These are phyloP conservation scores for Perkinsus marinus DNA, from an alignment of 169 alveolate species.

Conservation along the genomic window DNA sequence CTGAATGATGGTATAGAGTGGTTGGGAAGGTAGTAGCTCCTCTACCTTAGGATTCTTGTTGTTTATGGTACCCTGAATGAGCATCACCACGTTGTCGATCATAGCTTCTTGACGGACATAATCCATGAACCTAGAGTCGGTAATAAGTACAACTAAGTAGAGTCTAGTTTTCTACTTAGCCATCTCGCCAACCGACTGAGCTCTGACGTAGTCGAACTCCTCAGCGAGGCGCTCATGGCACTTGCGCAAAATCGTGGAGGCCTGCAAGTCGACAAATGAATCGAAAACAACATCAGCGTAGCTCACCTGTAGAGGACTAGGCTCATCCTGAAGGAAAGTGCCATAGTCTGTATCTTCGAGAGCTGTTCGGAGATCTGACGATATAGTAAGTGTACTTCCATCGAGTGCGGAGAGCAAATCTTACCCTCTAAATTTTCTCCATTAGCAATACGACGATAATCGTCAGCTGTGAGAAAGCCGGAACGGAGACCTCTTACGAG, in stretches of 20 bases:
- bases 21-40: conserved; percentile 16
- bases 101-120: conserved; percentile 71
- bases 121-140: conserved; percentile 32
- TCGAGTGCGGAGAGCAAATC: background rate
- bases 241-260: conserved; percentile 64
- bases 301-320: conserved; percentile 69
- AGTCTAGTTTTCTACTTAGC: background rate
- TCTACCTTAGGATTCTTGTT: conserved; percentile 58
- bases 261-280: background rate
- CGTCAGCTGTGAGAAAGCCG: conserved; percentile 83
- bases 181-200: background rate
- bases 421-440: conserved; percentile 72
- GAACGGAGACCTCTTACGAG: conserved; percentile 85
- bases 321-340: conserved; percentile 82
- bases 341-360: conserved; percentile 95
- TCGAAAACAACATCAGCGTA: background rate
- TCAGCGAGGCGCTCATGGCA: conserved; percentile 87
- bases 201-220: conserved; percentile 65
- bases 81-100: conserved; percentile 94
- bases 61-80: conserved; percentile 91
- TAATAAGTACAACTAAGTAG: too few species aligned
- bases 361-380: conserved; percentile 61
- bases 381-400: background rate
- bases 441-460: conserved; percentile 66
- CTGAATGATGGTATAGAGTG: conserved; percentile 11